Evolutionary conservation across 768 basidiomycete genomes (phyloP).

Genomic region (Auriscalpium microsporum): DNA sequence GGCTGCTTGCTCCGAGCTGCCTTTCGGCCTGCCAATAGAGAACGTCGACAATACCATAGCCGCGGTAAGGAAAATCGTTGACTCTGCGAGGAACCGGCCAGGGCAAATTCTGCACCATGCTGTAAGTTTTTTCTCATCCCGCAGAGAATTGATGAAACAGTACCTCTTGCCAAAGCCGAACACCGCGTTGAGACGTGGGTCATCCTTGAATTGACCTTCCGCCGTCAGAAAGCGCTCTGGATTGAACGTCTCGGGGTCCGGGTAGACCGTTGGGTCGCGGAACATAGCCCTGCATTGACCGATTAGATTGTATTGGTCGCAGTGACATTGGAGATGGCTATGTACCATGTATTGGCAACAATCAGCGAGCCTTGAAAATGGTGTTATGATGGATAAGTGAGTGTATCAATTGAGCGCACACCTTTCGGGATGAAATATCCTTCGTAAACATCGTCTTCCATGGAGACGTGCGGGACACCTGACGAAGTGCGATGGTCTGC

Average conservation of each 20-base stretch:
- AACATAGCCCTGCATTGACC: conserved; percentile 3
- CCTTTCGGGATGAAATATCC: conserved; percentile 7
- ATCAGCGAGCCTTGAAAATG: neutral
- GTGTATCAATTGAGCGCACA: neutral
- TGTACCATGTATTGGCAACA: conserved; percentile 4
- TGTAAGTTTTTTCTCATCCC: too few relatives aligned
- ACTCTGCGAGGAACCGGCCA: conserved; percentile 8
- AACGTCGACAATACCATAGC: too few relatives aligned
- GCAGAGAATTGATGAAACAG: too few relatives aligned
- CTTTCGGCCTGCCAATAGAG: too few relatives aligned
- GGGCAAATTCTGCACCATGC: conserved; percentile 6
- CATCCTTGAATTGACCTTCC: conserved; percentile 5
- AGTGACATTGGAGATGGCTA: neutral
- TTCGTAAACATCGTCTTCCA: conserved; percentile 1
- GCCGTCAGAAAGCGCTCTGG: conserved; percentile 10
- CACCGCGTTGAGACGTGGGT: neutral
- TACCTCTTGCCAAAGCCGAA: conserved; percentile 5
- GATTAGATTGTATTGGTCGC: neutral
- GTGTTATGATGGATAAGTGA: neutral
- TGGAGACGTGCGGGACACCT: conserved; percentile 1
- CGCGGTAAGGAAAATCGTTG: too few relatives aligned
- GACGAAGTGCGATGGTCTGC: too few relatives aligned
- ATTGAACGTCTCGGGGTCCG: conserved; percentile 10
- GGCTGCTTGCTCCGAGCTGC: too few relatives aligned
- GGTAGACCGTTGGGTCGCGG: conserved; percentile 4